A percentile compares a stretch with the other conserved stretches of the same genome.
phyloP scores from a whole-genome alignment of 768 basidiomycete species.

The Psilocybe azurescens region DNA sequence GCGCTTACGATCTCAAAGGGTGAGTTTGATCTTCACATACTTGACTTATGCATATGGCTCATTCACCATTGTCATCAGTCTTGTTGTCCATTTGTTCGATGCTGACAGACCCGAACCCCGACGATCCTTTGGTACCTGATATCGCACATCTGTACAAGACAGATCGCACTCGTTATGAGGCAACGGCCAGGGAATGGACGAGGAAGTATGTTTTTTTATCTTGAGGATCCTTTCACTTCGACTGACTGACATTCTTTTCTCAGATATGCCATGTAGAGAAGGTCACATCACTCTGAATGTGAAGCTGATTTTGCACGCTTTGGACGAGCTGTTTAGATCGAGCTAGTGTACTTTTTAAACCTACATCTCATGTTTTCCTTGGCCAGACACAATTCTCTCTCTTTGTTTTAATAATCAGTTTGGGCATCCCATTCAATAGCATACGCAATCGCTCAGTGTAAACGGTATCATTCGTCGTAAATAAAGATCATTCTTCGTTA shows the following conservation, averaged over 20 bases:
- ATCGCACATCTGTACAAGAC: conserved; percentile 99
- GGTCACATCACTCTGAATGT: conserved; percentile 14
- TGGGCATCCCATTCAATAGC: conserved; percentile 27
- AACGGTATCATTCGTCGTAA: conserved; percentile 4
- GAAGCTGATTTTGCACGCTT: conserved; percentile 28
- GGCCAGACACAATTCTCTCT: conserved; percentile 22
- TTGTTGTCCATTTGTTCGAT: conserved; percentile 98
- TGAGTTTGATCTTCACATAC: conserved; percentile 36
- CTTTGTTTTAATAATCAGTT: conserved; percentile 37
- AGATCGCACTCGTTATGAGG: conserved; percentile 95
- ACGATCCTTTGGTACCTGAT: conserved; percentile 98
- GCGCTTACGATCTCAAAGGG: conserved; percentile 99
- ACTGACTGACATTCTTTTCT: conserved; percentile 8
- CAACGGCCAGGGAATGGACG: conserved; percentile 99
- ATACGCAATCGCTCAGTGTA: conserved; percentile 17
- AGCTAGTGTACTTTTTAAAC: conserved; percentile 37
- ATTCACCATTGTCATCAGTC: conserved; percentile 51
- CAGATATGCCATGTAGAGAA: conserved; percentile 60
- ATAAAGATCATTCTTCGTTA: background rate
- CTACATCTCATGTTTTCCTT: conserved; percentile 36
- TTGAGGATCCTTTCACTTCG: background rate
- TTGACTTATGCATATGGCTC: background rate
- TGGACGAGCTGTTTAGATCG: conserved; percentile 33
- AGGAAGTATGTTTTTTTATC: conserved; percentile 76
- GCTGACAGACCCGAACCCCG: conserved; percentile 99